Evolutionary conservation across 768 basidiomycete species (phyloP), one percentile per base, ranked within the genome.

Genomic region (Strobilomyces dryophilus): DNA sequence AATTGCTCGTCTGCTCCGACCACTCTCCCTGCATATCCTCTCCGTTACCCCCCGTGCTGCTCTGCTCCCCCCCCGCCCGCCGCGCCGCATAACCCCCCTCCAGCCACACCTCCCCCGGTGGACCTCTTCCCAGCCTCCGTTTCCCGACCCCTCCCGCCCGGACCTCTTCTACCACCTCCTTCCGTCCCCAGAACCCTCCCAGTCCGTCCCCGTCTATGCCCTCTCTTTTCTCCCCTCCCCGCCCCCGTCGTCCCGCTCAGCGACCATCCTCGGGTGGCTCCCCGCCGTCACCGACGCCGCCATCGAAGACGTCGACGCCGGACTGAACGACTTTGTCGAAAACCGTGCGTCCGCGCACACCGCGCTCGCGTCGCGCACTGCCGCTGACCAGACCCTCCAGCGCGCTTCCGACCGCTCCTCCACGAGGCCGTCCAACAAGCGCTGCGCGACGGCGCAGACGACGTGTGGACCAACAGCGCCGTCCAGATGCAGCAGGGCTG

Each of bases 121-220:
- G 56, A 57, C 48, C 24, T 67, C 62, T 21, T 61, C 63, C 7
- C 54, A 54, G 36, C 14, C 57, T 21, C 43, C 67, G 27, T 63
- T 69, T 46, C 53, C 77, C 8, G 87, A 89, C 64, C 80, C 85
- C 1, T 71, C 75, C 47, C 78, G 87, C 12, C 77, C 83, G 17
- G 84, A 82, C 64, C 67, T 91, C 2, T 89, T 80, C 62, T 90
- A 89, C 70, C 87, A 90, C 64, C 71, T 82, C 37, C 64, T 84
- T 20, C 62, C 76, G 1, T 73, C 82, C 2, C 55, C 53, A 9
- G 46, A 61, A 26, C 41, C 79, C 6, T 80, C 80, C 6, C 55
- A 66, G 2, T 62, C 69, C 1, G 57, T 66, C 2, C 79, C 82
- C 8, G 78, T 77, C 4, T 89, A 81, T 61, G 87, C 85, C 0